phyloP scores from a whole-genome alignment of 352 stramenopile species.

The Pythium phragmitis region DNA sequence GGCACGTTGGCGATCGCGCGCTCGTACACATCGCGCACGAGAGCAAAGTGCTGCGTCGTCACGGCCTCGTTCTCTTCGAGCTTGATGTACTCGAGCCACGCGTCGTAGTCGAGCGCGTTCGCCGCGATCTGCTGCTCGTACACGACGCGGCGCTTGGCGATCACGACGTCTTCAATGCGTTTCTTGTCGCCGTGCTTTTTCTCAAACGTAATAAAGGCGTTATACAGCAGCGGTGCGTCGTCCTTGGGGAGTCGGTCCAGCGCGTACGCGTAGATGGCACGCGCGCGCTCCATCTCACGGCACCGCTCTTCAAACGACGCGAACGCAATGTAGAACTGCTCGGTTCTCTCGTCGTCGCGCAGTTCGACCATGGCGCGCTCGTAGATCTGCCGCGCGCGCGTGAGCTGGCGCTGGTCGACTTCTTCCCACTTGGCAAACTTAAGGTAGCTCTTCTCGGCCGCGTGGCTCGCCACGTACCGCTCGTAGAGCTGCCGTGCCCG shows the following conservation, averaged over 20 bases:
- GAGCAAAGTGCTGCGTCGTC: constrained; percentile 44
- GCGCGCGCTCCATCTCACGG: constrained; percentile 90
- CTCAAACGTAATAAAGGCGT: constrained; percentile 97
- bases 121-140: constrained; percentile 92
- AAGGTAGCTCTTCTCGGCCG: constrained; percentile 92
- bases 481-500: constrained; percentile 92
- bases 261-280: constrained; percentile 88
- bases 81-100: constrained; percentile 99
- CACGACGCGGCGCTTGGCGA: constrained; percentile 93
- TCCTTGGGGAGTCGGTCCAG: constrained; percentile 81
- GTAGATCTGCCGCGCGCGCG: constrained; percentile 93
- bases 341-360: constrained; percentile 70
- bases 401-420: constrained; percentile 90
- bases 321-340: constrained; percentile 93
- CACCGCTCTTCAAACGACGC: constrained; percentile 97
- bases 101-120: constrained; percentile 96
- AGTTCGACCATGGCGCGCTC: constrained; percentile 94
- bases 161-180: constrained; percentile 96
- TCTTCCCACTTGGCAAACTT: constrained; percentile 99
- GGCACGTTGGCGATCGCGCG: constrained; percentile 94
- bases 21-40: constrained; percentile 95
- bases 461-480: constrained; percentile 92
- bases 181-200: constrained; percentile 97
- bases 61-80: constrained; percentile 93
- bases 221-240: constrained; percentile 93